A percentile compares a stretch with the other conserved stretches of the same genome.
Conservation (phyloP, 129 eudicot genomes). For the Oenanthe sinensis region DNA sequence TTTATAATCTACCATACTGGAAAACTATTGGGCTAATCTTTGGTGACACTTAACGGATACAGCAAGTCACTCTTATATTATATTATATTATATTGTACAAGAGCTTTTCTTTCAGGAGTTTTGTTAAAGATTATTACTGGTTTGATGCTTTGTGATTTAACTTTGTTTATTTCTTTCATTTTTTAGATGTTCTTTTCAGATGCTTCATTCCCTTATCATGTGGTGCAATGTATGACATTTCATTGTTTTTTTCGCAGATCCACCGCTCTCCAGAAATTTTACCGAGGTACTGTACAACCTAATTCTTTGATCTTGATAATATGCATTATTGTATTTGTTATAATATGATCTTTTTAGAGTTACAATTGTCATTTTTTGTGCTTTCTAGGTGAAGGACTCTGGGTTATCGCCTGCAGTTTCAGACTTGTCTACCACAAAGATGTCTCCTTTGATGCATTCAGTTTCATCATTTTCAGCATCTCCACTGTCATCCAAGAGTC, state of each 20-base stretch:
- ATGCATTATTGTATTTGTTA: neutral
- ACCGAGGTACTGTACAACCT: constrained; percentile 23
- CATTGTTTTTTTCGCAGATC: constrained; percentile 36
- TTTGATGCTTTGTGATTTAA: neutral
- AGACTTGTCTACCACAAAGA: constrained; percentile 52
- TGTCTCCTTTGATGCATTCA: constrained; percentile 59
- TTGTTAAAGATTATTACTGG: neutral
- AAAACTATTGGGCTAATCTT: neutral
- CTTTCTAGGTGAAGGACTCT: constrained; percentile 47
- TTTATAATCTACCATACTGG: neutral
- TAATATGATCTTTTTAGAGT: neutral
- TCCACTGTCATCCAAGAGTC: constrained; percentile 65
- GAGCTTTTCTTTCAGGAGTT: neutral
- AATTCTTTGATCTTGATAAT: neutral
- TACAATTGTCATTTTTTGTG: neutral
- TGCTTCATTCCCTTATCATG: neutral
- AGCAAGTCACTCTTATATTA: neutral
- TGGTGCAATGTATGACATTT: constrained; percentile 13
- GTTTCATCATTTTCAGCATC: constrained; percentile 58
- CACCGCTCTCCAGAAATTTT: constrained; percentile 29
- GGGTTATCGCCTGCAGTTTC: constrained; percentile 42
- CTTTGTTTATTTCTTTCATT: neutral
- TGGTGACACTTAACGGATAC: neutral
- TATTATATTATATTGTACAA: neutral
- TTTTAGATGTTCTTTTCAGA: neutral